Conservation (phyloP, 805 yeast species). For the Myxozyma nipponensis region DNA sequence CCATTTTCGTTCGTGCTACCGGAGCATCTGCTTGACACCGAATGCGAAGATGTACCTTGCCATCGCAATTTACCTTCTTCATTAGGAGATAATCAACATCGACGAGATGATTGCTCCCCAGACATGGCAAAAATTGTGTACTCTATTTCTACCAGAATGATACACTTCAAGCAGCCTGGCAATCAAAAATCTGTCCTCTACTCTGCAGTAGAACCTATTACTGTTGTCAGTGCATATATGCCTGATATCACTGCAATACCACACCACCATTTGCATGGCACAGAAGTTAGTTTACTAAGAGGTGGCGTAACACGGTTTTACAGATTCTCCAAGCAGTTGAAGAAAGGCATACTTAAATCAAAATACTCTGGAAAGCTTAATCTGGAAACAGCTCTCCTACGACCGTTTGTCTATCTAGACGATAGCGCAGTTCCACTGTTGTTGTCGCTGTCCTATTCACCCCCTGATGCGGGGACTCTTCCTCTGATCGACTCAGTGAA, state of each 20-base stretch:
- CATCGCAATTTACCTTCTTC: constrained; percentile 20
- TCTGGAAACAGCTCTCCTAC: constrained; percentile 13
- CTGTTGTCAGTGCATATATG: constrained; percentile 13
- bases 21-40: constrained; percentile 19
- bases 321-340: constrained; percentile 8
- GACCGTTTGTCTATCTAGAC: constrained; percentile 11
- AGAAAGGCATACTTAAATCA: constrained; percentile 3
- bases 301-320: constrained; percentile 16
- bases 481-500: constrained; percentile 17
- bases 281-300: constrained; percentile 4
- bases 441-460: constrained; percentile 10
- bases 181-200: neutral
- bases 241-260: constrained; percentile 11
- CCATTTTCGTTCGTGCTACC: constrained; percentile 22
- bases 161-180: constrained; percentile 1
- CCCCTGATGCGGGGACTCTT: neutral
- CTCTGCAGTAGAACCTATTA: neutral
- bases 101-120: constrained; percentile 19
- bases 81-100: constrained; percentile 8
- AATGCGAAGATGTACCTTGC: constrained; percentile 10
- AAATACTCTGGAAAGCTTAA: constrained; percentile 4
- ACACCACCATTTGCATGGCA: constrained; percentile 7
- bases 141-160: constrained; percentile 7
- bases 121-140: constrained; percentile 21
- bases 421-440: constrained; percentile 10